Conservation (phyloP, 768 basidiomycete species). For the Ramaria rubella region DNA sequence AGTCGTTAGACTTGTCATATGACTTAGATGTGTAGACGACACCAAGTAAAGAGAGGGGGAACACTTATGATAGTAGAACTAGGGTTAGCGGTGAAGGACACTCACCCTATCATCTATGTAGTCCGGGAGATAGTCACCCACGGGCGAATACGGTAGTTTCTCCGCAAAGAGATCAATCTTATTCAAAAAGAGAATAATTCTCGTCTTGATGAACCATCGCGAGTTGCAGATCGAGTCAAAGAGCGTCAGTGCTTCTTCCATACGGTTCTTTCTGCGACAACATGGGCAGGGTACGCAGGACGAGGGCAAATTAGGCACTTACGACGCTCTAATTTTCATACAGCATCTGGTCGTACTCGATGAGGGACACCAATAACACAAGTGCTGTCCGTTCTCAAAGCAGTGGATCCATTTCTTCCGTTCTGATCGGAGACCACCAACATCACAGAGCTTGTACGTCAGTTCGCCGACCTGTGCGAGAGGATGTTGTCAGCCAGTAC, state of each 20-base stretch:
- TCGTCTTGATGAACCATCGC: constrained; percentile 85
- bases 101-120: constrained; percentile 35
- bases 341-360: constrained; percentile 96
- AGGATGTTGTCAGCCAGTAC: not conserved
- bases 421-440: constrained; percentile 83
- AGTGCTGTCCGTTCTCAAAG: constrained; percentile 60
- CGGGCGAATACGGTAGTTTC: constrained; percentile 54
- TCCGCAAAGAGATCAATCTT: constrained; percentile 74
- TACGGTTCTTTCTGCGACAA: constrained; percentile 72
- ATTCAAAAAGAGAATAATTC: constrained; percentile 73
- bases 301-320: constrained; percentile 11
- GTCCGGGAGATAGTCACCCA: constrained; percentile 39
- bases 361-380: constrained; percentile 61
- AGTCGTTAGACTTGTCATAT: too few relatives aligned
- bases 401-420: constrained; percentile 87
- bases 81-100: not conserved
- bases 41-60: too few relatives aligned
- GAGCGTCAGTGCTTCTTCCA: constrained; percentile 93
- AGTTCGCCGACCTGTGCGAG: constrained; percentile 70
- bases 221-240: constrained; percentile 79
- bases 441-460: constrained; percentile 89
- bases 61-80: not conserved
- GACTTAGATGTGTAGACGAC: too few relatives aligned
- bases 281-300: not conserved
- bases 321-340: constrained; percentile 70